Evolutionary conservation across 257 asterid species (phyloP).

Genomic region (Ilex aquifolium): DNA sequence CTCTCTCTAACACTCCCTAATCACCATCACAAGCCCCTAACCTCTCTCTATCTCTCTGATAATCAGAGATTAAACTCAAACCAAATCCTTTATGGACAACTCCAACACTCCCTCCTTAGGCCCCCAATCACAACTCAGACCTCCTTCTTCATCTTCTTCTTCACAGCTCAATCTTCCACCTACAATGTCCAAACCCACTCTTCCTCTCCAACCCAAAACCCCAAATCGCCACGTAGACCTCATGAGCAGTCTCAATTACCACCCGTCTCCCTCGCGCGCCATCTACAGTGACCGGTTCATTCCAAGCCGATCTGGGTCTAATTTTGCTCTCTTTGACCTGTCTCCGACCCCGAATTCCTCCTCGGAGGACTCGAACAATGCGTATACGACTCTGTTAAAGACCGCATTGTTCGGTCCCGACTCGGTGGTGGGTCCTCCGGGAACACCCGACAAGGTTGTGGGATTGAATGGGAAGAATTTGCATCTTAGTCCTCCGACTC

Average conservation of each 20-base stretch:
- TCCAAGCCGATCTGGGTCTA: constrained; percentile 78
- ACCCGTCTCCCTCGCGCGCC: constrained; percentile 62
- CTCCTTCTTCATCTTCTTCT: not conserved
- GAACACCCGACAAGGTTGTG: constrained; percentile 52
- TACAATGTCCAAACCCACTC: constrained; percentile 4
- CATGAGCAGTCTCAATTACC: constrained; percentile 18
- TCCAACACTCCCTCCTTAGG: not conserved
- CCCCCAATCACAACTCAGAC: not conserved
- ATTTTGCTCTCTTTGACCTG: constrained; percentile 76
- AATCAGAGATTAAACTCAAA: not conserved
- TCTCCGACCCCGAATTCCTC: constrained; percentile 18
- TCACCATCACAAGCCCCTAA: not conserved
- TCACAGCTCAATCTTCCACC: constrained; percentile 2
- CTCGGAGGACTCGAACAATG: constrained; percentile 58
- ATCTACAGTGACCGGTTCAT: constrained; percentile 87
- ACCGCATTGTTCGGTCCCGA: constrained; percentile 71
- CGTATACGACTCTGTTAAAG: constrained; percentile 59
- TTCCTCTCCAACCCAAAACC: constrained; percentile 8
- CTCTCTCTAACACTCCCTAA: not conserved
- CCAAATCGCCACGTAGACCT: constrained; percentile 21
- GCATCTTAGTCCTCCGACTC: constrained; percentile 49
- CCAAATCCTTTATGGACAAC: not conserved
- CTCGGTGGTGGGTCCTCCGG: constrained; percentile 40
- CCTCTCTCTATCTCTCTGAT: not conserved
- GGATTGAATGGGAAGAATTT: constrained; percentile 28